Conservation (phyloP, 2,329 filamentous ascomycete genomes). For the Ciborinia camelliae region DNA sequence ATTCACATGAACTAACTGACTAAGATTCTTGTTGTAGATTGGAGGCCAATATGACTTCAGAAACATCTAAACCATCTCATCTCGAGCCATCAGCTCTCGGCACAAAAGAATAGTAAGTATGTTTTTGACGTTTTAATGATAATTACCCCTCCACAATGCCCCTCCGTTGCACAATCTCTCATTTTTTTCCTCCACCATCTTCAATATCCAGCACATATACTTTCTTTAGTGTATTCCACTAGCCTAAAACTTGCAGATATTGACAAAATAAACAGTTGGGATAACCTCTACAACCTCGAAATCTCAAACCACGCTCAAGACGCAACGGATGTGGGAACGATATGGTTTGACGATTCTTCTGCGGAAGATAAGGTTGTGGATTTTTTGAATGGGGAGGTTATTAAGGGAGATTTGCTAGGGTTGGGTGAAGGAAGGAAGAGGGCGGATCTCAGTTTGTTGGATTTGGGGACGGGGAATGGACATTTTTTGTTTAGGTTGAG, state of each 20-base stretch:
- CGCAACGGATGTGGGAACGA: slow-evolving; percentile 76
- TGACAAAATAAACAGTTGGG: slow-evolving; percentile 56
- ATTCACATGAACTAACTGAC: background rate
- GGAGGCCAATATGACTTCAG: slow-evolving; percentile 24
- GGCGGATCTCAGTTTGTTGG: slow-evolving; percentile 61
- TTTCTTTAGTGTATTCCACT: background rate
- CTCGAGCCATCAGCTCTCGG: slow-evolving; percentile 75
- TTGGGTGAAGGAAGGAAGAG: slow-evolving; percentile 21
- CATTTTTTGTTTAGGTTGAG: slow-evolving; percentile 81
- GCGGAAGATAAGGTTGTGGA: slow-evolving; percentile 77
- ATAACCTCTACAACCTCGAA: slow-evolving; percentile 68
- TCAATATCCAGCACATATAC: too few relatives aligned
- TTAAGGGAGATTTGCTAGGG: slow-evolving; percentile 22
- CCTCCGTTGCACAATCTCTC: background rate
- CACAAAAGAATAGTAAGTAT: slow-evolving; percentile 79
- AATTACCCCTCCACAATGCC: slow-evolving; percentile 26
- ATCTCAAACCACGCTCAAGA: slow-evolving; percentile 68
- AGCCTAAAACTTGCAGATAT: background rate
- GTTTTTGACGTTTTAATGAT: background rate
- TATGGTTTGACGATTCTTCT: slow-evolving; percentile 94
- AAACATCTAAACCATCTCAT: slow-evolving; percentile 51
- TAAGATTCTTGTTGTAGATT: background rate
- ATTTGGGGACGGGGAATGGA: slow-evolving; percentile 92
- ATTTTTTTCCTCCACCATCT: background rate
- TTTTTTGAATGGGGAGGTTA: slow-evolving; percentile 45